Conservation (phyloP, 2,329 filamentous ascomycete genomes). For the Colletotrichum eleusines region DNA sequence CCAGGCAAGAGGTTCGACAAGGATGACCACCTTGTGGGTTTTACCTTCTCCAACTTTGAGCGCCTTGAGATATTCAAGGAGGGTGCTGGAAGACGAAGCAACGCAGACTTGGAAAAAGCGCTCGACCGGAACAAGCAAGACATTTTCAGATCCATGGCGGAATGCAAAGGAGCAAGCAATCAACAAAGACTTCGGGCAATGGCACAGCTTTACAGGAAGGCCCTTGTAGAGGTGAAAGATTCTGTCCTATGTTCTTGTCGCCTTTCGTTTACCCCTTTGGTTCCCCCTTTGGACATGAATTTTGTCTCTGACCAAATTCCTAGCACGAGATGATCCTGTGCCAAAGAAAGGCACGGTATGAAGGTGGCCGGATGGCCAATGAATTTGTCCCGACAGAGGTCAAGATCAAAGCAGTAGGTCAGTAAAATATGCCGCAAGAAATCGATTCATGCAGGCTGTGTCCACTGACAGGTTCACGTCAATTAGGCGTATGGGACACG, state of each 20-base stretch:
- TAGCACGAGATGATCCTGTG: conserved; percentile 35
- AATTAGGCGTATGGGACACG: conserved; percentile 62
- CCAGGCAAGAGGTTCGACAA: conserved; percentile 4
- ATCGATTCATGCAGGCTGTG: accelerated
- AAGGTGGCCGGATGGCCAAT: too few relatives aligned
- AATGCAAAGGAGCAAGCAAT: not conserved
- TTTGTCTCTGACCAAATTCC: not conserved
- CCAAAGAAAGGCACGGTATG: not conserved
- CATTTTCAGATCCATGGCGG: conserved; percentile 10
- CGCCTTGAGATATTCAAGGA: conserved; percentile 2
- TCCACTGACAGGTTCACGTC: accelerated
- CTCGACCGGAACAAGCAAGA: conserved; percentile 20
- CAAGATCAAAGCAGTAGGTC: conserved; percentile 24
- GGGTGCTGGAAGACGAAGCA: not conserved
- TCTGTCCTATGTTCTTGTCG: not conserved
- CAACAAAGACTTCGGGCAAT: conserved; percentile 19
- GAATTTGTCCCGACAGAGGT: conserved; percentile 3
- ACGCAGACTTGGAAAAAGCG: not conserved
- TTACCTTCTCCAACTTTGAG: conserved; percentile 21
- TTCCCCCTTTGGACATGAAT: too few relatives aligned
- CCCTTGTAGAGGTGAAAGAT: conserved; percentile 20
- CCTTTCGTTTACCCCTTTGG: accelerated
- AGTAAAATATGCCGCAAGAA: not conserved
- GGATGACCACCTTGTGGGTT: conserved; percentile 29
- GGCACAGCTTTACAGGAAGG: conserved; percentile 20